Base-by-base conservation (phyloP, 345 rosid species). In the Lumnitzera littorea region DNA sequence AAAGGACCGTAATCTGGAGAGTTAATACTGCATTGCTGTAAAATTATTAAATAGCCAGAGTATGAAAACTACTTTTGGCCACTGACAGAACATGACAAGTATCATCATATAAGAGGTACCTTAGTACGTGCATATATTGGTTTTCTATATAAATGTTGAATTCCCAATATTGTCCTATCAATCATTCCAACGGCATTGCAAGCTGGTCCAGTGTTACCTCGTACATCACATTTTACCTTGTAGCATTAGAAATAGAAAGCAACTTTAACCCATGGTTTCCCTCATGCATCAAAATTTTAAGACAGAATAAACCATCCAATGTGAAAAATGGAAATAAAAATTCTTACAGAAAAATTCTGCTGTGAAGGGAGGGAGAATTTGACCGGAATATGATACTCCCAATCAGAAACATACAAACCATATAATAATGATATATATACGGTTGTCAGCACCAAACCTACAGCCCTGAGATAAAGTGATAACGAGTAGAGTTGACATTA, bases 161-260 rank as follows among this genome's bases (percentile, higher is more conserved):
- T 76, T 12, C 98, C 96, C 67, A 91, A 54, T 51, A 83, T 51
- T 55, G 61, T 72, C 48, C 95, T 86, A 71, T 91, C 98, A 68
- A 91, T 72, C 89, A 88, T 78, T 73, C 96, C 98, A 61, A 74
- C 90, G 55, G 76, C 88, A 68, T 88, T 91, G 55, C 98, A 91
- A 53, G 83, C 95, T 56, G 98, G 96, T 72, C 83, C 86, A 3
- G 86, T 88, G 76, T 83, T 68, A 51, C 98, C 95, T 56, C 90
- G 67, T 57, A 80, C 82, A 53, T 79, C 88, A 46, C 98, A 91
- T 71, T 83, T 84, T 55, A 91, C 98, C 84, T 91, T 72, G 55
- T 25, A 17, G 14, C 5, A 16, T 47, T 24, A 27, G 43, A 15
- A 6, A 61, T 16, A 13, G 43, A 50, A 15, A 61, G 15, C 24